Conservation (phyloP, 305 asterid genomes). For the Withania somnifera region DNA sequence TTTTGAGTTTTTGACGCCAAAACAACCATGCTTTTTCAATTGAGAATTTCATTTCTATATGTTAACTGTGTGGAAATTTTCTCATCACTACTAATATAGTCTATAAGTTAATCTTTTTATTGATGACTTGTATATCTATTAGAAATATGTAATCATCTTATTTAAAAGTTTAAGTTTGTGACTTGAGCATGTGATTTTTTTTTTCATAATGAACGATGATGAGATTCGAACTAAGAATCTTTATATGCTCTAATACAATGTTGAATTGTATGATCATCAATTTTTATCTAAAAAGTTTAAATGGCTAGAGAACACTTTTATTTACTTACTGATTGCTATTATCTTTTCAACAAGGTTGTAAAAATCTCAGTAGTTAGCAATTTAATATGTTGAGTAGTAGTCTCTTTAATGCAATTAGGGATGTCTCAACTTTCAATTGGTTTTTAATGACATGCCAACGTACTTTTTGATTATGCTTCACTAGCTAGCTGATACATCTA, state of each 20-base stretch:
- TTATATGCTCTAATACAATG: not conserved
- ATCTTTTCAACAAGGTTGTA: too few species aligned
- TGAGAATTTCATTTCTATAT: not conserved
- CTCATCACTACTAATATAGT: not conserved
- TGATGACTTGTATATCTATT: not conserved
- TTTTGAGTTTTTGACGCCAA: slow-evolving; percentile 3
- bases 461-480: too few species aligned
- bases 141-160: not conserved
- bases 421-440: too few species aligned
- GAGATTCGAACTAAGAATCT: too few species aligned
- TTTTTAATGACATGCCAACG: too few species aligned
- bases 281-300: not conserved
- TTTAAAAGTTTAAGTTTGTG: too few species aligned
- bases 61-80: not conserved
- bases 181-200: too few species aligned
- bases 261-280: not conserved
- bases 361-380: too few species aligned
- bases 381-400: too few species aligned
- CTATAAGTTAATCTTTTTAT: not conserved
- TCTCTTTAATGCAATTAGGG: too few species aligned
- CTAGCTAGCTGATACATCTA: too few species aligned
- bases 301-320: accelerated
- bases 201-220: not conserved
- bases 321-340: too few species aligned
- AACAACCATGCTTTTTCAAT: not conserved